Percentiles rank a stretch among this genome's conserved stretches.
Evolutionary conservation across 1,284 basidiomycete genomes (phyloP).

Genomic region (Pseudozyma hubeiensis): DNA sequence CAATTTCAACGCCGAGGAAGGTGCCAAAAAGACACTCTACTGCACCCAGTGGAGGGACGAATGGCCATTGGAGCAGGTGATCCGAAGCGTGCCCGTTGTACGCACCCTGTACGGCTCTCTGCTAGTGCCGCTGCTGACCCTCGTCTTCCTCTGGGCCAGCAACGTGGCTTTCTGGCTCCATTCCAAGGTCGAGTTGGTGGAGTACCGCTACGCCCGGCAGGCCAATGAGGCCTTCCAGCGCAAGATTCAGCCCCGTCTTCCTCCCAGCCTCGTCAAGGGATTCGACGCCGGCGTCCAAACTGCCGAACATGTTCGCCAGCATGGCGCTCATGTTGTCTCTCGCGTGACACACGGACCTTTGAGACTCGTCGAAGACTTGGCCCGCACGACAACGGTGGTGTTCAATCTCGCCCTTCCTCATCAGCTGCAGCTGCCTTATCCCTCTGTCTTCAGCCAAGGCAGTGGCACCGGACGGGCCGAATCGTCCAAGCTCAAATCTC

Average conservation of each 20-base stretch:
- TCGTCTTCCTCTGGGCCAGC: conserved; percentile 39
- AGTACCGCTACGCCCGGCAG: conserved; percentile 25
- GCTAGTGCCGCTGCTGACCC: conserved; percentile 33
- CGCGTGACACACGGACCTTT: conserved; percentile 32
- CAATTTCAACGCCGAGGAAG: conserved; percentile 37
- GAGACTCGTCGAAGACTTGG: conserved; percentile 26
- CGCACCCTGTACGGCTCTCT: conserved; percentile 22
- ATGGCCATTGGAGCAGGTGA: conserved; percentile 39
- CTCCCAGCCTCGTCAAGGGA: conserved; percentile 34
- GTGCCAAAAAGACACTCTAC: conserved; percentile 37
- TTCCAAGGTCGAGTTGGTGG: conserved; percentile 20
- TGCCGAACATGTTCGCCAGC: conserved; percentile 30
- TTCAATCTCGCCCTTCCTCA: conserved; percentile 34
- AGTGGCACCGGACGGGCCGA: conserved; percentile 3
- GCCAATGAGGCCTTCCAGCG: conserved; percentile 14
- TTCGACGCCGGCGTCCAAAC: conserved; percentile 31
- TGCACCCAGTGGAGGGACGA: conserved; percentile 52
- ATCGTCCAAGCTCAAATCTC: conserved; percentile 1
- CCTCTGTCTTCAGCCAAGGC: conserved; percentile 29
- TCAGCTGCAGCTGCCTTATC: conserved; percentile 39
- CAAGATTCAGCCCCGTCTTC: conserved; percentile 31
- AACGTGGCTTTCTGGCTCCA: conserved; percentile 47
- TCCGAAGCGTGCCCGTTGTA: conserved; percentile 27
- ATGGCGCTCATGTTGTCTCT: conserved; percentile 11
- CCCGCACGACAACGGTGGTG: conserved; percentile 28